phyloP scores from a whole-genome alignment of 2,329 filamentous ascomycete genomes.

The Colletotrichum viniferum region DNA sequence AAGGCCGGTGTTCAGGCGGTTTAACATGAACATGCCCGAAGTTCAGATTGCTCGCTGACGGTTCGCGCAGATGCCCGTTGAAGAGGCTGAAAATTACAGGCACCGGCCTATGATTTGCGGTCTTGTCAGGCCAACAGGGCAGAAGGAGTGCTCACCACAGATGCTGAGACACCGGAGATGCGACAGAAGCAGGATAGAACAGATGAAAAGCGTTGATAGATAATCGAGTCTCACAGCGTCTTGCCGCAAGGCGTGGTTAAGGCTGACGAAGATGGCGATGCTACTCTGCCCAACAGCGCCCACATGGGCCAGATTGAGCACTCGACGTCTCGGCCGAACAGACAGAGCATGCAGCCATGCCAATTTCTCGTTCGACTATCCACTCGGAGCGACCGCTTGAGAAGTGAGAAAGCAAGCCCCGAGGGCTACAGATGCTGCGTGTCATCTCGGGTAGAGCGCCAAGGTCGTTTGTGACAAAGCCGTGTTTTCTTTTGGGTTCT shows the following conservation, averaged over 20 bases:
- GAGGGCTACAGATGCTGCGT: conserved; percentile 6
- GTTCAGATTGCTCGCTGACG: background rate
- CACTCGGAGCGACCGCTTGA: background rate
- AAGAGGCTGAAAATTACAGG: background rate
- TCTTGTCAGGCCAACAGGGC: background rate
- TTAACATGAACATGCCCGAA: conserved; percentile 3
- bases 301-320: background rate
- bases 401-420: conserved; percentile 8
- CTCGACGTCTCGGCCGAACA: background rate
- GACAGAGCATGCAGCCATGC: background rate
- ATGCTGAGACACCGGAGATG: conserved; percentile 5
- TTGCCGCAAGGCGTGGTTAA: background rate
- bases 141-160: background rate
- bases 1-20: conserved; percentile 13
- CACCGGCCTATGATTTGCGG: background rate
- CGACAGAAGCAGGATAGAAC: background rate
- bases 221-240: background rate
- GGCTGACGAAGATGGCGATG: conserved; percentile 10
- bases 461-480: background rate
- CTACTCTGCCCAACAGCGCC: background rate
- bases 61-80: conserved; percentile 2
- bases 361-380: background rate
- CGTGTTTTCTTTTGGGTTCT: background rate
- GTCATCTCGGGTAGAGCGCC: background rate
- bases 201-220: background rate